Base-by-base conservation (phyloP, 2,329 filamentous ascomycete species). In the Trichoderma simmonsii region DNA sequence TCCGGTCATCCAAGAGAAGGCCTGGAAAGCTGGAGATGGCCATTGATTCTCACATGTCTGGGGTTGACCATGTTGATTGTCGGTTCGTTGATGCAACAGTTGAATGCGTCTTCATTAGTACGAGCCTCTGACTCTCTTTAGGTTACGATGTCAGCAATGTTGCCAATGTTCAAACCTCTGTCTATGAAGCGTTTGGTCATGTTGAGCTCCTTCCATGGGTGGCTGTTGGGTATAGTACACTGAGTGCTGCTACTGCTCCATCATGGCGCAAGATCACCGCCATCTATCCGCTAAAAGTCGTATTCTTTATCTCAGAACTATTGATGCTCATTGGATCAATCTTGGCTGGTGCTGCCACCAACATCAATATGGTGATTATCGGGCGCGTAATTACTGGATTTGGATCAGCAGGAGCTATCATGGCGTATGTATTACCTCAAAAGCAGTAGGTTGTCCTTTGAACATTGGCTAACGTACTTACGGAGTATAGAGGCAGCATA, bases 101-200 rank as follows among this genome's bases (percentile, higher is more conserved):
- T 24, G 5, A 54, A 54, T 18, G 3, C 7, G 36, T 43, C 54
- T 56, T 26, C 54, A 57, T 15, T 30, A 6, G 48, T 18, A 57
- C 26, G 36, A 18, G 15, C 15, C 36, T 18, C 26, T 57, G 3
- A 57, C 24, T 18, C 14, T 36, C 26, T n/a, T 30, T 36, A 83
- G 82, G 82, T 21, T 84, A 83, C 75, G 82, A 84, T 72, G 78
- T 83, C 8, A 82, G 81, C 73, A 83, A 85, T 70, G 83, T 85
- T 21, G 85, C 87, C 8, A 86, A 89, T 74, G 86, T 88, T 62
- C 90, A 89, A 77, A 81, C 81, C 9, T 87, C 86, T 4, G 85
- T 90, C 63, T 90, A 90, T 77, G 81, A 86, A 67, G 86, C 85
- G 26, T 82, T 83, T 59, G 79, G 80, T 6, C 75, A 79, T 12